Conservation (phyloP, 441 rosid genomes). For the Gossypium gossypioides region DNA sequence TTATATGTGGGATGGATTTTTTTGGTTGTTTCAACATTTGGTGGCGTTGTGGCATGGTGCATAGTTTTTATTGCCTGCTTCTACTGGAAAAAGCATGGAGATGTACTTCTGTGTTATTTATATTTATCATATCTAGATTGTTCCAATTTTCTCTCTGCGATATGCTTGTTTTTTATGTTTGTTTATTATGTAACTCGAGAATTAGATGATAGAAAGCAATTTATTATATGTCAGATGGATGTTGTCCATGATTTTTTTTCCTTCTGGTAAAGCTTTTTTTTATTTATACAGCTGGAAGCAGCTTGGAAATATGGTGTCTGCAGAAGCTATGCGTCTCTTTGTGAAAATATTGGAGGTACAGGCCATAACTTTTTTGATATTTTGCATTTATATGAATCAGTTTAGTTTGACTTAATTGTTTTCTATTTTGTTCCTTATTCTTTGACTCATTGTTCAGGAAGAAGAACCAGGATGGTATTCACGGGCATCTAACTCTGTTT, state of each 20-base stretch:
- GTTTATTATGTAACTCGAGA: not conserved
- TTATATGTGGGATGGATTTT: not conserved
- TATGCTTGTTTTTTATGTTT: not conserved
- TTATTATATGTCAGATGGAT: not conserved
- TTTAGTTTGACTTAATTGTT: not conserved
- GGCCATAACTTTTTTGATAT: slow-evolving; percentile 14
- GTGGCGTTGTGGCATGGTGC: not conserved
- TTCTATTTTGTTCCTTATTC: slow-evolving; percentile 10
- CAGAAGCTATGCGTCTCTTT: slow-evolving; percentile 99
- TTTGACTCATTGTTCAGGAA: slow-evolving; percentile 40
- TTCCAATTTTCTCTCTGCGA: no score
- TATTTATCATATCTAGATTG: no score
- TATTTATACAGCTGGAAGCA: slow-evolving; percentile 76
- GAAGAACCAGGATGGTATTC: slow-evolving; percentile 98
- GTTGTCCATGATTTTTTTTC: not conserved
- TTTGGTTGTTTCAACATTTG: not conserved
- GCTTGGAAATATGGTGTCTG: slow-evolving; percentile 77
- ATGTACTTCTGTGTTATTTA: no score
- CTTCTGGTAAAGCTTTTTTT: slow-evolving; percentile 11
- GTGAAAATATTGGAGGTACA: slow-evolving; percentile 93
- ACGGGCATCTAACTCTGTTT: slow-evolving; percentile 61
- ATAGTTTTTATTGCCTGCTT: not conserved
- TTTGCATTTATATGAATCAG: not conserved
- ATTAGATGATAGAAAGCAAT: not conserved
- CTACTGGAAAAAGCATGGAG: no score